Base-by-base conservation (phyloP, 306 rosid species). In the Boehmeria nivea region DNA sequence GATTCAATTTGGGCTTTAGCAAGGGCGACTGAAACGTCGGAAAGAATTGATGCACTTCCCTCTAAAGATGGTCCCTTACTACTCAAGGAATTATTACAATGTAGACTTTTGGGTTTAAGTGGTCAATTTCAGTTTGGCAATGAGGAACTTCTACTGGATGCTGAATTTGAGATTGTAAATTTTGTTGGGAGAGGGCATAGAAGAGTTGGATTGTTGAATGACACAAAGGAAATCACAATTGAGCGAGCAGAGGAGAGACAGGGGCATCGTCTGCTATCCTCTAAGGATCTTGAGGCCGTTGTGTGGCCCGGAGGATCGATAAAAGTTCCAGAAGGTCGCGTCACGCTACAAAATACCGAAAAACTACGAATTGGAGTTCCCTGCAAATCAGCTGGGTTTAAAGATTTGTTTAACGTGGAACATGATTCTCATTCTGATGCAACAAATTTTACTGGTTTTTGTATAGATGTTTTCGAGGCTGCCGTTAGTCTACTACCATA, bases 251-350 rank as follows among this genome's bases (percentile, higher is more conserved):
- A 25, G 22, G 36, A 7, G 16, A 26, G 27, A 15, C 11, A 26
- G 3, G 19, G 2, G 36, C 7, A 24, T 8, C 14, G 52, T n/a
- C 17, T 45, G n/a, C 14, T 8, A 17, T 61, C 63, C 3, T 24
- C 10, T 3, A 14, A 25, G 13, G n/a, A 54, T 36, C 39, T 53
- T 9, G 57, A 61, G 33, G n/a, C 44, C 11, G 24, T 69, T 33
- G 26, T 36, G 36, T 61, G 68, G 74, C 63, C 74, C n/a, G 74
- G 68, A 33, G 74, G 68, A 25, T 46, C 56, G 17, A 21, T 46
- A 45, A 65, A 17, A 4, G 16, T 45, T 3, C 14, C 37, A 4
- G 37, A 44, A 2, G 56, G 63, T 23, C 38, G 23, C 22, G 51
- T 37, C 11, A 15, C 22, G 28, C 19, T 20, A 24, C 15, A 47